Evolutionary conservation across 2,329 filamentous ascomycete species (phyloP).

Genomic region (Hypoxylon rubiginosum): DNA sequence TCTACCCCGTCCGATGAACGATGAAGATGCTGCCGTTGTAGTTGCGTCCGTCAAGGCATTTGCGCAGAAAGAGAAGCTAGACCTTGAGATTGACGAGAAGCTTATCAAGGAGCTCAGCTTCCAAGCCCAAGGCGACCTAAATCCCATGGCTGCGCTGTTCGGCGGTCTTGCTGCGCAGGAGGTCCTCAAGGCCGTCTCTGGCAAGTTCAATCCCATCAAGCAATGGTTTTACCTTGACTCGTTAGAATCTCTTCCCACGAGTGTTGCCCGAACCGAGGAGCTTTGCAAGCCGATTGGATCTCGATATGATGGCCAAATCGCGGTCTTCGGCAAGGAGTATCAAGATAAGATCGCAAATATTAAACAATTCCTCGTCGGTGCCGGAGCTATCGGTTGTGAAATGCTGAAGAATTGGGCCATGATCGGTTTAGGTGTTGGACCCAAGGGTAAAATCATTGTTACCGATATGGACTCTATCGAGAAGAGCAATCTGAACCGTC

Average conservation of each 20-base stretch:
- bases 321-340: conserved; percentile 92
- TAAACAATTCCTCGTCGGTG: conserved; percentile 94
- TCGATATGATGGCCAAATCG: conserved; percentile 97
- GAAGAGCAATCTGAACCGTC: conserved; percentile 97
- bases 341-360: conserved; percentile 94
- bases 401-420: conserved; percentile 99
- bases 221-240: conserved; percentile 99
- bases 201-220: conserved; percentile 95
- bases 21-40: conserved; percentile 84
- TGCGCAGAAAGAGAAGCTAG: conserved; percentile 79
- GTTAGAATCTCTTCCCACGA: conserved; percentile 90
- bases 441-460: conserved; percentile 88
- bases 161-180: conserved; percentile 95
- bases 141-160: conserved; percentile 93
- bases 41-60: conserved; percentile 81
- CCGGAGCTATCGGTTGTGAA: conserved; percentile 97
- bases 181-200: conserved; percentile 95
- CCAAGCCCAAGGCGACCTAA: conserved; percentile 91
- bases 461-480: conserved; percentile 99
- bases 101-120: conserved; percentile 93
- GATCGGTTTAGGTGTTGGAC: conserved; percentile 93
- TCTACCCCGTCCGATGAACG: conserved; percentile 85
- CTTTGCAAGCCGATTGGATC: conserved; percentile 86
- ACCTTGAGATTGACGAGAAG: conserved; percentile 91
- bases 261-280: conserved; percentile 82